Conservation (phyloP, 257 asterid genomes). For the Solanum paucissectum region DNA sequence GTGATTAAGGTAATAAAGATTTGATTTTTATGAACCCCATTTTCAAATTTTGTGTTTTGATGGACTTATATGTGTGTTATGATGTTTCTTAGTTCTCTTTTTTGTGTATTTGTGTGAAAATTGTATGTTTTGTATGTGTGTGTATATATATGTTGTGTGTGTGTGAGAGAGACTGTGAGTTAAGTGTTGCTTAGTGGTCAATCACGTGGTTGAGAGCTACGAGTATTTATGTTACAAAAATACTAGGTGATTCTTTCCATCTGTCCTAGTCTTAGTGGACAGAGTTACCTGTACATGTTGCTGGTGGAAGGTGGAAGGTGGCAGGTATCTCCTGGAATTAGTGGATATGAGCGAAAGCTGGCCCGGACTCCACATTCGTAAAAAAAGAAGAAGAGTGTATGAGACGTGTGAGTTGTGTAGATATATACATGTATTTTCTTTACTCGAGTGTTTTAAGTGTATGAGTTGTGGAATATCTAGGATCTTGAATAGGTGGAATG, state of each 20-base stretch:
- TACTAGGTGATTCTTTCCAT: neutral
- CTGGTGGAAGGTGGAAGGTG: neutral
- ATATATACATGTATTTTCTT: neutral
- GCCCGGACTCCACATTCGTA: neutral
- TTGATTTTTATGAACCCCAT: neutral
- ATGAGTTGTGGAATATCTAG: neutral
- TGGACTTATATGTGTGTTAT: neutral
- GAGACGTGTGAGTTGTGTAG: neutral
- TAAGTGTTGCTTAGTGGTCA: no score
- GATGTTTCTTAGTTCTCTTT: neutral
- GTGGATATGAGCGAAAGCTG: neutral
- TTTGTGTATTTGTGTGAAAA: neutral
- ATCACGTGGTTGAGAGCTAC: neutral
- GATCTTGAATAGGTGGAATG: neutral
- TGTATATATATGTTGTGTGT: neutral
- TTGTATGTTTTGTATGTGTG: neutral
- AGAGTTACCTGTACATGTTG: neutral
- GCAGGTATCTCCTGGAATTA: neutral
- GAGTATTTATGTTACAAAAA: neutral
- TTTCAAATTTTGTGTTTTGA: neutral
- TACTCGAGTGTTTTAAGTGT: neutral
- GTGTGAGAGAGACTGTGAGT: neutral
- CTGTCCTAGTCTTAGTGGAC: no score
- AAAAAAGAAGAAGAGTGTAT: no score
- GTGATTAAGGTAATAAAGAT: constrained; percentile 47